Conservation (phyloP, 2,329 filamentous ascomycete genomes). For the Aspergillus versicolor region DNA sequence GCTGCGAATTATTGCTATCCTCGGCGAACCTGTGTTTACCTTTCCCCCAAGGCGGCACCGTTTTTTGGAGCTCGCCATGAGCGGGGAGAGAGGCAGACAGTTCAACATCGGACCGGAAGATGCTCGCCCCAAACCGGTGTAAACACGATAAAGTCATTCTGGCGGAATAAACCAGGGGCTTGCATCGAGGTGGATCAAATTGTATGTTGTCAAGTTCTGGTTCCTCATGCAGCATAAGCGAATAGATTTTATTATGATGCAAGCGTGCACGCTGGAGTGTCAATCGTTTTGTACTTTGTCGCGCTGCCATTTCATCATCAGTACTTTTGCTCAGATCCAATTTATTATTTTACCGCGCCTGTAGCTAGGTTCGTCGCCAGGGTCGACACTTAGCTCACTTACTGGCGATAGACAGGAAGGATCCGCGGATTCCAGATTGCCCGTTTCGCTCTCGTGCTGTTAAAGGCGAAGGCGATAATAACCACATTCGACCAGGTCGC, state of each 20-base stretch:
- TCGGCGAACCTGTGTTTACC: constrained; percentile 9
- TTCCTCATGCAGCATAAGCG: constrained; percentile 10
- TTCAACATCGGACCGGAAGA: not conserved
- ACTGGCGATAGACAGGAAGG: constrained; percentile 17
- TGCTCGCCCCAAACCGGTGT: not conserved
- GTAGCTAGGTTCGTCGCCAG: constrained; percentile 6
- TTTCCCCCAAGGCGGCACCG: constrained; percentile 3
- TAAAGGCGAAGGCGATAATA: constrained; percentile 18
- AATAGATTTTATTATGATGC: constrained; percentile 9
- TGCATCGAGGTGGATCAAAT: constrained; percentile 5
- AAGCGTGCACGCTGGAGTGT: constrained; percentile 7
- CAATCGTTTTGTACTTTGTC: constrained; percentile 9
- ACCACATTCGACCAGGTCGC: constrained; percentile 14
- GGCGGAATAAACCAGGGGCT: constrained; percentile 2
- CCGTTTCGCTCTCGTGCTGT: constrained; percentile 23
- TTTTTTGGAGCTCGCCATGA: not conserved
- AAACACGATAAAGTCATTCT: constrained; percentile 6
- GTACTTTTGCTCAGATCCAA: constrained; percentile 11
- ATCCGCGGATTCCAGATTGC: constrained; percentile 24
- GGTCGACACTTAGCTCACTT: constrained; percentile 9
- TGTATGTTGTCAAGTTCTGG: constrained; percentile 10
- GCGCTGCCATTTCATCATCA: constrained; percentile 10
- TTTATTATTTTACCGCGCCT: constrained; percentile 12
- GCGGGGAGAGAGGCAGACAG: not conserved
- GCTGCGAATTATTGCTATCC: constrained; percentile 7